phyloP scores from a whole-genome alignment of 2,329 filamentous ascomycete genomes.

The Lecanosticta acicola region DNA sequence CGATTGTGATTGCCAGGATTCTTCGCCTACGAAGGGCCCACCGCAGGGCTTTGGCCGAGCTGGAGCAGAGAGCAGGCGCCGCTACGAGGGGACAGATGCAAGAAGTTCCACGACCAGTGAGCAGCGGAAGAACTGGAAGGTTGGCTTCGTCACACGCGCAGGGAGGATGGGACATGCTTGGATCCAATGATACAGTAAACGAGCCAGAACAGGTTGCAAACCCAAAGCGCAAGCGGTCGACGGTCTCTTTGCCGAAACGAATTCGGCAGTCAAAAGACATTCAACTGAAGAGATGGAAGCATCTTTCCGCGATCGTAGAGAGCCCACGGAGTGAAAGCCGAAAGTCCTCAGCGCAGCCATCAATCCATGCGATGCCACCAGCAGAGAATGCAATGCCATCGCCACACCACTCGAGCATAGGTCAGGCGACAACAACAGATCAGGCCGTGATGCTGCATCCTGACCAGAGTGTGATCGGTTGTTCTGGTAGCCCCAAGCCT shows the following conservation, averaged over 20 bases:
- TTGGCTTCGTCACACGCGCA: constrained; percentile 22
- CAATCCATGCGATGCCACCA: background rate
- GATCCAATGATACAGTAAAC: constrained; percentile 36
- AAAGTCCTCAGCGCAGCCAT: background rate
- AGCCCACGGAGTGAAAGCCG: constrained; percentile 13
- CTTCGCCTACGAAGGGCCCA: constrained; percentile 20
- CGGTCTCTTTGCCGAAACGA: constrained; percentile 22
- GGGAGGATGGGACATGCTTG: constrained; percentile 38
- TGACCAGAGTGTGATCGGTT: background rate
- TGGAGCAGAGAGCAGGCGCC: constrained; percentile 20
- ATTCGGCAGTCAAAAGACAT: constrained; percentile 17
- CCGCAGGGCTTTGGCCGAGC: constrained; percentile 21
- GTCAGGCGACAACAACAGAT: constrained; percentile 1
- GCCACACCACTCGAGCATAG: background rate
- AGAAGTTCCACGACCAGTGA: constrained; percentile 19
- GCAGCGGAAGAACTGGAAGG: constrained; percentile 13
- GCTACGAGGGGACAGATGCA: constrained; percentile 14
- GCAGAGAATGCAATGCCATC: constrained; percentile 1
- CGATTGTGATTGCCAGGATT: constrained; percentile 23
- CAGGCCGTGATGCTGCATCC: background rate
- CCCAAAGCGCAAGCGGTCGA: constrained; percentile 19
- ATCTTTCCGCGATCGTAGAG: constrained; percentile 36
- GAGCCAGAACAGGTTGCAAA: constrained; percentile 11
- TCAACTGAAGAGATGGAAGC: constrained; percentile 22
- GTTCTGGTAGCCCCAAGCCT: constrained; percentile 23